Evolutionary conservation across 192 early-diverging fungal species (phyloP).

Genomic region (Lunasporangiospora selenospora): DNA sequence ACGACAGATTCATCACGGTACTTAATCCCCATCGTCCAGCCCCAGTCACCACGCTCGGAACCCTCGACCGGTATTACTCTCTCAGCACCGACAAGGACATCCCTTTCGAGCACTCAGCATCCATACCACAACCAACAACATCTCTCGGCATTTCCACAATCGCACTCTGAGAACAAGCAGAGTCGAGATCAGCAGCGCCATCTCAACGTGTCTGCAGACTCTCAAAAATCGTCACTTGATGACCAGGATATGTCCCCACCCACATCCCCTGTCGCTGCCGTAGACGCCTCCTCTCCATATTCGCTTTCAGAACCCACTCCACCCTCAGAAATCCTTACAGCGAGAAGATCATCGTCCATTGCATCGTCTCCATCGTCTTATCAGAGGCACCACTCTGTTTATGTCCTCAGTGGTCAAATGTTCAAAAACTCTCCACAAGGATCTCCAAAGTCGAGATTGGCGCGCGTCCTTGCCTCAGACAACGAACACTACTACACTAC

Average conservation of each 20-base stretch:
- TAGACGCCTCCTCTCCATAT: conserved; percentile 32
- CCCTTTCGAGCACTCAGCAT: conserved; percentile 13
- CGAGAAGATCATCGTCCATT: conserved; percentile 34
- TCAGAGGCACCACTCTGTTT: conserved; percentile 41
- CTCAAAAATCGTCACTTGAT: conserved; percentile 33
- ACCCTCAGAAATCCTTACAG: conserved; percentile 30
- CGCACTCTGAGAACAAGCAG: conserved; percentile 7
- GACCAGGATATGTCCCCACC: conserved; percentile 46
- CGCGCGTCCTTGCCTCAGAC: conserved; percentile 35
- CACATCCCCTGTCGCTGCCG: conserved; percentile 22
- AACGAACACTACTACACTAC: conserved; percentile 43
- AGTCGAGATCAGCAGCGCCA: conserved; percentile 20
- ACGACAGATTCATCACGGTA: not conserved
- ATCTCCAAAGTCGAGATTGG: conserved; percentile 36
- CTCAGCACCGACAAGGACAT: too few species aligned
- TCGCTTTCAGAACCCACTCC: conserved; percentile 2
- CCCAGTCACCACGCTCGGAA: conserved; percentile 7
- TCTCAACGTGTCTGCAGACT: conserved; percentile 30
- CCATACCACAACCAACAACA: conserved; percentile 16
- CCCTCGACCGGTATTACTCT: conserved; percentile 25
- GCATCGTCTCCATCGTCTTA: conserved; percentile 45
- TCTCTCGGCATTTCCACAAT: conserved; percentile 4
- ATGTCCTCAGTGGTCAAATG: conserved; percentile 45
- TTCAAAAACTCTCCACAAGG: conserved; percentile 43
- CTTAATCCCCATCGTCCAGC: conserved; percentile 11